These are phyloP conservation scores for Parietaria judaica DNA, from an alignment of 306 rosid species.

Conservation along the genomic window DNA sequence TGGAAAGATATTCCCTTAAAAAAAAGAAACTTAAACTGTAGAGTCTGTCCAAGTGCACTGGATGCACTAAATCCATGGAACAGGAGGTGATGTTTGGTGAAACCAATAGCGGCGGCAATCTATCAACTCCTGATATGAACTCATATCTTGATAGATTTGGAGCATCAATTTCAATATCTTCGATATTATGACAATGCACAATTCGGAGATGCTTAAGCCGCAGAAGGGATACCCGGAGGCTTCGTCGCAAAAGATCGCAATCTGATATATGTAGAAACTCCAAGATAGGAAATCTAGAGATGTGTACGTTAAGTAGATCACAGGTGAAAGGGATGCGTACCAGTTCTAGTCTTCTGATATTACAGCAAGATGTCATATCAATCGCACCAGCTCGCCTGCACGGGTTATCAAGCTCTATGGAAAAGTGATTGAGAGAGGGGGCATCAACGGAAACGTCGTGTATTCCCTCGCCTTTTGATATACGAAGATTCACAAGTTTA, in stretches of 20 bases:
- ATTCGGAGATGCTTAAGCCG: neutral
- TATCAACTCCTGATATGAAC: too few species aligned
- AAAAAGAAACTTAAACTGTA: too few species aligned
- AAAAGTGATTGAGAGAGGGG: neutral
- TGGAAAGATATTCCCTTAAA: too few species aligned
- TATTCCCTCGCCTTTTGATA: neutral
- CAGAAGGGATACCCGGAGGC: neutral
- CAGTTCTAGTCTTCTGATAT: neutral
- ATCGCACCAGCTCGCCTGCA: neutral
- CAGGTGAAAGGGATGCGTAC: neutral
- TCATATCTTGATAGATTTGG: neutral
- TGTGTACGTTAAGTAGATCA: neutral
- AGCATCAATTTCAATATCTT: neutral
- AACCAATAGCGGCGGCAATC: neutral
- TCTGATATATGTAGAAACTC: neutral
- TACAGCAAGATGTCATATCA: neutral
- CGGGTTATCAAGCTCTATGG: too few species aligned
- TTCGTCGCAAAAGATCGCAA: neutral
- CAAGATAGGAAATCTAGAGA: constrained; percentile 1
- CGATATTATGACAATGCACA: too few species aligned
- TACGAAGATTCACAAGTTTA: neutral
- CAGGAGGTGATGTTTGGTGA: neutral
- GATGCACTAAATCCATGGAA: neutral
- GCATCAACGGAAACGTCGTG: neutral
- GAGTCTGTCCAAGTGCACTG: too few species aligned